These are phyloP conservation scores for Volvox reticuliferus DNA, from an alignment of 139 green algal genomes.

Conservation along the genomic window DNA sequence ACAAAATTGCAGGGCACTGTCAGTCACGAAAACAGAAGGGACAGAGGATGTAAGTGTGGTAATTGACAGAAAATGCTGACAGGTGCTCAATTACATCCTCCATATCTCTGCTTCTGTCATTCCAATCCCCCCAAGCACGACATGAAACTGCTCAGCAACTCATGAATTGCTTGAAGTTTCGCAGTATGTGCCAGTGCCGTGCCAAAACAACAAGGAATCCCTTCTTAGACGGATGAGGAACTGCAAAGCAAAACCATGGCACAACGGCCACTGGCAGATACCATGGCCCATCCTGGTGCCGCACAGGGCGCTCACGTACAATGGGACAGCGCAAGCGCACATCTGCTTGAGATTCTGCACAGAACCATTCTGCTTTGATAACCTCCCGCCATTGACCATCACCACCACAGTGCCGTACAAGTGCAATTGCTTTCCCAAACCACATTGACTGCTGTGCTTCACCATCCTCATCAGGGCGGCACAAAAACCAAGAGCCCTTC, in stretches of 20 bases:
- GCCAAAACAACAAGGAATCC: not conserved
- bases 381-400: not conserved
- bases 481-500: not conserved
- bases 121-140: too few species aligned
- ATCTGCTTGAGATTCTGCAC: not conserved
- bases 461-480: not conserved
- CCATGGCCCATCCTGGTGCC: not conserved
- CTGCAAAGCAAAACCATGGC: not conserved
- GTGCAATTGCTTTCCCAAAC: not conserved
- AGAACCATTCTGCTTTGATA: not conserved
- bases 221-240: not conserved
- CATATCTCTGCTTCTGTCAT: too few species aligned
- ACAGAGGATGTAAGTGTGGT: too few species aligned
- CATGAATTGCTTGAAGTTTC: too few species aligned
- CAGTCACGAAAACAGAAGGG: too few species aligned
- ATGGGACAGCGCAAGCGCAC: not conserved
- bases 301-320: not conserved
- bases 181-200: conserved; percentile 8
- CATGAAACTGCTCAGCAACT: too few species aligned
- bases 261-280: not conserved
- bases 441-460: not conserved
- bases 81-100: too few species aligned
- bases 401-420: not conserved
- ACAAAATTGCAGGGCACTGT: too few species aligned
- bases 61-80: too few species aligned